Evolutionary conservation across 257 asterid genomes (phyloP).

Genomic region (Solanum piurae): DNA sequence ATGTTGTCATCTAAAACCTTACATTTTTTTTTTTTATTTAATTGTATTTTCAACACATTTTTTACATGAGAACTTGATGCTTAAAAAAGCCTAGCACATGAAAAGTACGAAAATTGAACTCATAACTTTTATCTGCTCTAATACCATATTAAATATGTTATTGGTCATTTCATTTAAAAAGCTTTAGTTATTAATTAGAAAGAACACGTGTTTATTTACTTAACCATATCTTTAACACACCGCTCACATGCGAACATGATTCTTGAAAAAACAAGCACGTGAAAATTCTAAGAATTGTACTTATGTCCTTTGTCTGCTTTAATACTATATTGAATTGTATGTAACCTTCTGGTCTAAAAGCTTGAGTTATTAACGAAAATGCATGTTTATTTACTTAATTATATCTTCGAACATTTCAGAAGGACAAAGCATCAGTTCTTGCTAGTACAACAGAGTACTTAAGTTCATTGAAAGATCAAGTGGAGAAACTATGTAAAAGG

Average conservation of each 20-base stretch:
- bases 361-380: neutral
- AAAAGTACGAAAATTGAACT: neutral
- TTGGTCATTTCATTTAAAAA: neutral
- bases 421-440: slow-evolving; percentile 77
- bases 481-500: slow-evolving; percentile 35
- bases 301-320: neutral
- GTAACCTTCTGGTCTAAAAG: neutral
- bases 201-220: neutral
- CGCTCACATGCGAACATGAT: neutral
- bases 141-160: neutral
- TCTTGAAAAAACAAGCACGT: neutral
- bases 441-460: slow-evolving; percentile 45
- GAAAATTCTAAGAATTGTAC: neutral
- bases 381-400: neutral
- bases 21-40: neutral
- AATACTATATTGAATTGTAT: no score
- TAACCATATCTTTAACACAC: neutral
- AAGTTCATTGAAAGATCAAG: slow-evolving; percentile 42
- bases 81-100: neutral
- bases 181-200: neutral
- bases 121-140: rapidly evolving
- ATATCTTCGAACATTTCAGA: slow-evolving; percentile 20
- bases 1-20: neutral
- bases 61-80: neutral
- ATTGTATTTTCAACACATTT: neutral